A percentile compares a stretch with the other conserved stretches of the same genome.
Conservation (phyloP, 2,329 filamentous ascomycete genomes). For the Zalaria obscura region DNA sequence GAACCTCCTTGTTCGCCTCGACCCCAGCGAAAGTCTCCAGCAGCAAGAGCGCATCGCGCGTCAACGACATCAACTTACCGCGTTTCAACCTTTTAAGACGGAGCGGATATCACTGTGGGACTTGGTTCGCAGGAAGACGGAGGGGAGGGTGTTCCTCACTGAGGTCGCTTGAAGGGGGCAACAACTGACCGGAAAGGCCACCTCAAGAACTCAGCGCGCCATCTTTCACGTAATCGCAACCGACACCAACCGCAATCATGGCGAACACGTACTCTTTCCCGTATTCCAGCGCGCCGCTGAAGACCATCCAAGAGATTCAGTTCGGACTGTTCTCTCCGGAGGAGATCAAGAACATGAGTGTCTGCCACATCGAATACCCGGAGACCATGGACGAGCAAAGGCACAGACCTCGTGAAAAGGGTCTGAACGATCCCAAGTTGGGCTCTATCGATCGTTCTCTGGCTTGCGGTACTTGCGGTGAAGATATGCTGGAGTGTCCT, state of each 20-base stretch:
- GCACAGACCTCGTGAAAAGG: slow-evolving; percentile 76
- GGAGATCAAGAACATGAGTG: slow-evolving; percentile 98
- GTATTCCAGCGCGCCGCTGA: slow-evolving; percentile 88
- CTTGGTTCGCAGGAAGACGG: background rate
- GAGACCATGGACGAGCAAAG: slow-evolving; percentile 98
- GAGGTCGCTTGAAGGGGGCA: slow-evolving; percentile 14
- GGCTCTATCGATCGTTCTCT: slow-evolving; percentile 93
- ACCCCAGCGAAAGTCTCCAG: slow-evolving; percentile 3
- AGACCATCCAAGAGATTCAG: slow-evolving; percentile 97
- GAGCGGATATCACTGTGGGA: no score
- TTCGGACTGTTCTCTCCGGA: slow-evolving; percentile 95
- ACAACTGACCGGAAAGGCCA: background rate
- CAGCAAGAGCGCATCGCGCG: slow-evolving; percentile 10
- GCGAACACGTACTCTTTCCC: slow-evolving; percentile 84
- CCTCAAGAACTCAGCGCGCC: background rate
- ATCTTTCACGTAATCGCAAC: background rate
- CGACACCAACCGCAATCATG: slow-evolving; percentile 47
- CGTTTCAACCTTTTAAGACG: background rate
- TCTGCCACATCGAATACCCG: slow-evolving; percentile 90
- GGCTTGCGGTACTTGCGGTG: slow-evolving; percentile 91
- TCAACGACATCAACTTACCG: slow-evolving; percentile 8
- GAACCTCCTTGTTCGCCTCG: slow-evolving; percentile 2
- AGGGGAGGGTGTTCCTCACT: slow-evolving; percentile 15
- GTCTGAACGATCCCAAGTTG: slow-evolving; percentile 88
- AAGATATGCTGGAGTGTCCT: slow-evolving; percentile 90